Evolutionary conservation across 176 grass and related monocot genomes (phyloP), one percentile per base, ranked within the genome.

Genomic region (Oryza nivara): DNA sequence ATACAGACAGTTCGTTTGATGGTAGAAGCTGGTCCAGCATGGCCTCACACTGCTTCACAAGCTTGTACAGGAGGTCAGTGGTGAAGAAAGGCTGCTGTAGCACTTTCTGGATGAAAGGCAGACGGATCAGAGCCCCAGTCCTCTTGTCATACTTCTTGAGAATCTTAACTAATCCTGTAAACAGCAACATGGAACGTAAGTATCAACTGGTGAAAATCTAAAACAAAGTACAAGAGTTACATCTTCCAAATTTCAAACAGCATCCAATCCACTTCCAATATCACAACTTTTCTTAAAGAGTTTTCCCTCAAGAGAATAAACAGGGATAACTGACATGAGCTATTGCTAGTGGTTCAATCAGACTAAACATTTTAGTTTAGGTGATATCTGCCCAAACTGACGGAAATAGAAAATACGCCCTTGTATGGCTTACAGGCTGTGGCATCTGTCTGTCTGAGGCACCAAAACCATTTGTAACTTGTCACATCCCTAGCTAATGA

Each of bases 61-160:
- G 93, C 74, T 96, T 86, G 76, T 88, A 94, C 2, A 99, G 86
- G 52, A 96, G 89, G 65, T 99, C 93, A 19, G 88, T 96, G 35
- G 91, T 99, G 86, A 99, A 99, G 88, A 99, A 99, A 54, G 91
- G 97, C 73, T 99, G 93, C 82, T 86, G 93, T 65, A 99, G 75
- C 45, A 96, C 97, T 78, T 96, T 96, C 74, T 96, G 97, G 73
- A 94, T 99, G 49, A 96, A 96, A 10, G 97, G 92, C 67, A 94
- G 84, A 26, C 93, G 88, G 40, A 96, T 91, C 63, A 99, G 86
- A 12, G 93, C 93, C 71, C 97, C 93, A 34, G 97, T 99, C 84
- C 88, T 96, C 79, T 99, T 99, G 54, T 99, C 97, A 77, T 99
- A 94, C 76, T 99, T 99, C 84, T 99, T 99, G 35, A 99, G 91